A percentile compares a stretch with the other conserved stretches of the same genome.
phyloP scores from a whole-genome alignment of 208 protist species.

The Borovskyia barvae region DNA sequence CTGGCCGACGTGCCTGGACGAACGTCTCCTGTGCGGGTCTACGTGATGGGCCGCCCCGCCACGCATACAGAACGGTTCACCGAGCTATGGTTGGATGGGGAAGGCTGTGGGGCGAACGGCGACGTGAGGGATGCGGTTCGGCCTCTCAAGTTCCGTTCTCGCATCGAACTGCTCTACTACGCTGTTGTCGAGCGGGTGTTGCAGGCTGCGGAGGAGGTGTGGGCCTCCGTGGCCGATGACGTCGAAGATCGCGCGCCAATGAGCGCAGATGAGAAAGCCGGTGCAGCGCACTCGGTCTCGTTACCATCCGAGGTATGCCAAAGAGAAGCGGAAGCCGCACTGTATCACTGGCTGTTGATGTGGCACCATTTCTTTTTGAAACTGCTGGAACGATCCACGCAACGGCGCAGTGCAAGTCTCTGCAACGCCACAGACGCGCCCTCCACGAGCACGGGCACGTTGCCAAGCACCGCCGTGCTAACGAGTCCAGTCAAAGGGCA shows the following conservation, averaged over 20 bases:
- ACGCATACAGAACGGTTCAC: constrained; percentile 78
- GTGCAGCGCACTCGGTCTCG: too few species aligned
- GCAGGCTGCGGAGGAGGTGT: constrained; percentile 52
- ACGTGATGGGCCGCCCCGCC: constrained; percentile 32
- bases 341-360: constrained; percentile 52
- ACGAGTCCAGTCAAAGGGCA: constrained; percentile 9
- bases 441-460: constrained; percentile 17
- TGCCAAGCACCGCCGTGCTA: constrained; percentile 14
- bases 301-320: constrained; percentile 10
- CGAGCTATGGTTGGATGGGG: constrained; percentile 66
- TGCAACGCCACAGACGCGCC: constrained; percentile 20
- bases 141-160: constrained; percentile 68
- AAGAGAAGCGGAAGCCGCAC: constrained; percentile 28
- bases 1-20: constrained; percentile 39
- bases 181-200: constrained; percentile 58
- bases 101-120: constrained; percentile 37
- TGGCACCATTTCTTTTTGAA: constrained; percentile 52
- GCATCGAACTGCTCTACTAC: constrained; percentile 76
- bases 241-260: too few species aligned
- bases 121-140: constrained; percentile 22
- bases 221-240: too few species aligned
- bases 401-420: constrained; percentile 27
- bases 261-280: too few species aligned
- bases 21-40: constrained; percentile 53
- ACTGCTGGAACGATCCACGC: constrained; percentile 36